phyloP scores from a whole-genome alignment of 1,284 basidiomycete species.

The Xerocomus cyaneibrunnescens region DNA sequence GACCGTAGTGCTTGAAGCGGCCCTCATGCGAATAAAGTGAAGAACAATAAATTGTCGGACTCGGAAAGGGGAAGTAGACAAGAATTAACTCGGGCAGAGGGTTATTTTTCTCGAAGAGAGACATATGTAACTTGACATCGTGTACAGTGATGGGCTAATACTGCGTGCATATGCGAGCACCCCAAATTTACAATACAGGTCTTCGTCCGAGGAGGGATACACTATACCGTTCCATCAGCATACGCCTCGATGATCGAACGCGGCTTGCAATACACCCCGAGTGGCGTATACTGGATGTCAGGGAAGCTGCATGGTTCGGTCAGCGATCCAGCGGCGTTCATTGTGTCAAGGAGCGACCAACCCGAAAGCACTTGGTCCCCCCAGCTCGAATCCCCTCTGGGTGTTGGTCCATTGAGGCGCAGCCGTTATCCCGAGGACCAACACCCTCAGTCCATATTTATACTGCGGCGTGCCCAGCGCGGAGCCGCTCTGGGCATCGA shows the following conservation, averaged over 20 bases:
- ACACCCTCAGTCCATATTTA: slow-evolving; percentile 55
- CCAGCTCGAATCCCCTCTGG: slow-evolving; percentile 50
- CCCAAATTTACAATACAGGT: slow-evolving; percentile 8
- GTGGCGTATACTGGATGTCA: slow-evolving; percentile 36
- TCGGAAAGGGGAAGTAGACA: not conserved
- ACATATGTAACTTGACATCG: not conserved
- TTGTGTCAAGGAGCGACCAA: slow-evolving; percentile 4
- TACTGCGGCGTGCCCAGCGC: slow-evolving; percentile 51
- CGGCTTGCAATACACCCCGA: slow-evolving; percentile 37
- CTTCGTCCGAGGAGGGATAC: not conserved
- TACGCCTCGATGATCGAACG: slow-evolving; percentile 40
- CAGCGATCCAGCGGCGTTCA: slow-evolving; percentile 3
- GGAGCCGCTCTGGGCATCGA: slow-evolving; percentile 54
- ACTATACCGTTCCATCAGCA: slow-evolving; percentile 4
- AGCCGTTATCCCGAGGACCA: slow-evolving; percentile 56
- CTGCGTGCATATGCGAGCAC: not conserved
- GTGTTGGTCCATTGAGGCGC: slow-evolving; percentile 57
- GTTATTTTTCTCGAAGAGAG: slow-evolving; percentile 5
- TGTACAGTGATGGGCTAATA: too few species aligned
- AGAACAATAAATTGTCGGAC: not conserved
- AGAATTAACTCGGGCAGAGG: slow-evolving; percentile 14
- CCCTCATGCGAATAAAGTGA: too few species aligned
- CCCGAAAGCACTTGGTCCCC: slow-evolving; percentile 45
- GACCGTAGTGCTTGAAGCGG: too few species aligned
- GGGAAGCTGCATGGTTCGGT: slow-evolving; percentile 26